These are phyloP conservation scores for Lactarius deliciosus DNA, from an alignment of 768 basidiomycete genomes.

Conservation along the genomic window DNA sequence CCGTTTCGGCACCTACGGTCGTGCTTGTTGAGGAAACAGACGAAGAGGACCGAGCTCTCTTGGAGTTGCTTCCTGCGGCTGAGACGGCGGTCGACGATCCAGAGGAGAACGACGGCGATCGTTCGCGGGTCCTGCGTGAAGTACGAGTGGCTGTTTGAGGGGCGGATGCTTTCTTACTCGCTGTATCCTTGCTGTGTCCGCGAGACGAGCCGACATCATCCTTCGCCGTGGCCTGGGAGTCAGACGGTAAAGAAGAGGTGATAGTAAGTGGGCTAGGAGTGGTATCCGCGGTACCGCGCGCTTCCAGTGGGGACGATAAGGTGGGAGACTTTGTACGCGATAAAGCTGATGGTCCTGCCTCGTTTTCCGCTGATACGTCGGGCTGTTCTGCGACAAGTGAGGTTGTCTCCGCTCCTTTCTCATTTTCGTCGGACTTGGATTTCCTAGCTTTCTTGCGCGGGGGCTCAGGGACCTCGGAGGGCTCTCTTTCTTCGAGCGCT, in stretches of 20 bases:
- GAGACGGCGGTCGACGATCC: constrained; percentile 28
- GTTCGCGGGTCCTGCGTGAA: constrained; percentile 19
- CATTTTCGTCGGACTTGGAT: constrained; percentile 13
- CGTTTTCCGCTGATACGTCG: not conserved
- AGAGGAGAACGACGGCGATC: constrained; percentile 25
- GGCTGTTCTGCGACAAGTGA: not conserved
- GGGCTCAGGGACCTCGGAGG: constrained; percentile 23
- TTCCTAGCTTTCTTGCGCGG: constrained; percentile 25
- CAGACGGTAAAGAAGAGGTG: constrained; percentile 24
- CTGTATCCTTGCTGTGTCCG: constrained; percentile 13
- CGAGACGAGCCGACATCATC: constrained; percentile 22
- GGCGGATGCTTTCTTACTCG: constrained; percentile 10
- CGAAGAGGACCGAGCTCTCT: constrained; percentile 28
- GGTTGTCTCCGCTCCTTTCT: constrained; percentile 14
- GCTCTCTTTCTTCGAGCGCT: constrained; percentile 17
- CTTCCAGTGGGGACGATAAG: constrained; percentile 6
- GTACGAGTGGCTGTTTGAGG: constrained; percentile 14
- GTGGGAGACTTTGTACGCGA: not conserved
- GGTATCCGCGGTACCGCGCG: constrained; percentile 12
- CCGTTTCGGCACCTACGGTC: constrained; percentile 9
- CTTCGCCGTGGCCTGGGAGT: constrained; percentile 7
- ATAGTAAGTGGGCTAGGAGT: constrained; percentile 28
- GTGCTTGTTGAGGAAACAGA: constrained; percentile 26
- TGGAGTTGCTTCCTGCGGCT: constrained; percentile 15
- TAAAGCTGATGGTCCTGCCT: constrained; percentile 13